A percentile compares a stretch with the other conserved stretches of the same genome.
Conservation (phyloP, 1,139 yeast species). For the Pichia sp. region DNA sequence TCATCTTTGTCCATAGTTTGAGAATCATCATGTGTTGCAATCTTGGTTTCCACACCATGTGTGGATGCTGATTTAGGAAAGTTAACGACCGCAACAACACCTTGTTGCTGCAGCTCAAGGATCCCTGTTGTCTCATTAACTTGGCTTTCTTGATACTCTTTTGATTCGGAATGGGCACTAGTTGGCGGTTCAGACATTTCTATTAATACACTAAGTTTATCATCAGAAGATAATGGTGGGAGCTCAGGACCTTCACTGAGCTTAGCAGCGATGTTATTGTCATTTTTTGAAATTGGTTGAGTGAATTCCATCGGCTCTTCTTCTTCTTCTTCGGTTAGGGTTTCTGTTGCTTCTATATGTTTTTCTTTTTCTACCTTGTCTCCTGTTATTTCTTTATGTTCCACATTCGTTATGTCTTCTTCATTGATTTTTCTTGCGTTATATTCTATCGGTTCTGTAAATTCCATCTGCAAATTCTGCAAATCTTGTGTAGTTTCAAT, state of each 20-base stretch:
- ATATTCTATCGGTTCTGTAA: neutral
- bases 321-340: neutral
- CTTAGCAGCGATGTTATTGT: too few species aligned
- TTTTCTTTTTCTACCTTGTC: too few species aligned
- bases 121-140: neutral
- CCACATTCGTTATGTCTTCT: too few species aligned
- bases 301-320: conserved; percentile 13
- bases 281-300: neutral
- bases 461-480: too few species aligned
- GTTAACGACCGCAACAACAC: too few species aligned
- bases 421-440: too few species aligned
- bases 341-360: neutral
- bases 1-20: neutral
- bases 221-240: neutral
- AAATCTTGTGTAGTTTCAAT: neutral
- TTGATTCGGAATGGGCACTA: neutral
- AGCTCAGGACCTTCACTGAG: neutral
- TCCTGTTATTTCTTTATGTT: too few species aligned
- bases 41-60: too few species aligned
- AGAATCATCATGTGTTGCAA: too few species aligned
- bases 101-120: too few species aligned
- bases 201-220: conserved; percentile 6
- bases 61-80: too few species aligned
- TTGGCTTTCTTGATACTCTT: neutral
- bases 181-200: conserved; percentile 14